Evolutionary conservation across 2,329 filamentous ascomycete species (phyloP).

Genomic region (Drechmeria coniospora): DNA sequence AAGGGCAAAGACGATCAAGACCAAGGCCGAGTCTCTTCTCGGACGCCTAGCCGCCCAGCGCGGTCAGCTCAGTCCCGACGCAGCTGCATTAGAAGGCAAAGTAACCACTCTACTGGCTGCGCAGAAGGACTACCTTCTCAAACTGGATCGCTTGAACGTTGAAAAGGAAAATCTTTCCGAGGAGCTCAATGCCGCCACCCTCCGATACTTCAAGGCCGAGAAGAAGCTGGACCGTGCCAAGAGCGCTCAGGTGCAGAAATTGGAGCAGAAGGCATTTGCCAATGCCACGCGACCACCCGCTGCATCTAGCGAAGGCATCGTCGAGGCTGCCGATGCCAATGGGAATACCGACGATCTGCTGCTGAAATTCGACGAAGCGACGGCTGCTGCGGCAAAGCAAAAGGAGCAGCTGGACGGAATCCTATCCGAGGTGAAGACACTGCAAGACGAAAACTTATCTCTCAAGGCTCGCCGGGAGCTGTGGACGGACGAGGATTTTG

Average conservation of each 20-base stretch:
- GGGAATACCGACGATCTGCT: conserved; percentile 52
- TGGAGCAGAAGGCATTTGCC: conserved; percentile 77
- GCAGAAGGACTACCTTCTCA: conserved; percentile 67
- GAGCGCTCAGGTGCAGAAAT: conserved; percentile 76
- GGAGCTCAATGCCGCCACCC: conserved; percentile 72
- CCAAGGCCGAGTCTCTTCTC: conserved; percentile 57
- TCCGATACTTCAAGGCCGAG: conserved; percentile 88
- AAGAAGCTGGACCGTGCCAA: conserved; percentile 83
- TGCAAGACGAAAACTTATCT: conserved; percentile 66
- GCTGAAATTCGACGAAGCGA: conserved; percentile 60
- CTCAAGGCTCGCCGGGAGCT: conserved; percentile 53
- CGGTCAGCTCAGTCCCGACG: conserved; percentile 47
- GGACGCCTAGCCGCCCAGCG: conserved; percentile 34
- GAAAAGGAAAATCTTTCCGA: conserved; percentile 80
- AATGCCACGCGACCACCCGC: conserved; percentile 39
- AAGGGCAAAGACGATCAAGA: conserved; percentile 61
- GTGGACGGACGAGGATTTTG: conserved; percentile 83
- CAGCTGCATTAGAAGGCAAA: conserved; percentile 57
- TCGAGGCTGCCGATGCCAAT: conserved; percentile 35
- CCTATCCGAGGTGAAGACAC: conserved; percentile 56
- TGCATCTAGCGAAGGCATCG: conserved; percentile 27
- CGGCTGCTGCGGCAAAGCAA: conserved; percentile 63
- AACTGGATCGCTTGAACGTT: conserved; percentile 56
- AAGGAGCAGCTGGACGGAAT: conserved; percentile 77
- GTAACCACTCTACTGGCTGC: conserved; percentile 60